Conservation (phyloP, 306 rosid species). For the Vicia sativa region DNA sequence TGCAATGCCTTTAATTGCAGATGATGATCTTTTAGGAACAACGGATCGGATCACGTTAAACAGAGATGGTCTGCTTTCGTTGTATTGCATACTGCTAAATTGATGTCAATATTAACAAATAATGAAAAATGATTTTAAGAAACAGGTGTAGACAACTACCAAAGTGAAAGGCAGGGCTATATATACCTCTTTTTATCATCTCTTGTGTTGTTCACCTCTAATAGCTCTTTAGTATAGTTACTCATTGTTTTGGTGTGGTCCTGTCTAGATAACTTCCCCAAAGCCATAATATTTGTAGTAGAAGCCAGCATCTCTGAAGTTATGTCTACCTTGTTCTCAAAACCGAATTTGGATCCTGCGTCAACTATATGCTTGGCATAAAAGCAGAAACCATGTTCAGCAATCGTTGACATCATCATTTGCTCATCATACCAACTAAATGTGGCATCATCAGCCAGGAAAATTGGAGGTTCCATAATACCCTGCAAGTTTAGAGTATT, state of each 20-base stretch:
- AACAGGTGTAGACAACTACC: not conserved
- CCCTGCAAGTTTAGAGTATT: slow-evolving; percentile 56
- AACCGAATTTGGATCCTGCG: slow-evolving; percentile 53
- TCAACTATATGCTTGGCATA: slow-evolving; percentile 58
- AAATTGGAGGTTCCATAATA: slow-evolving; percentile 53
- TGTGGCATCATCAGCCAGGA: slow-evolving; percentile 55
- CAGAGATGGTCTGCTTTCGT: slow-evolving; percentile 52
- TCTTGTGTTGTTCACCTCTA: slow-evolving; percentile 42
- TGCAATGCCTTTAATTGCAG: slow-evolving; percentile 53
- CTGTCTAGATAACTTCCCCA: slow-evolving; percentile 62
- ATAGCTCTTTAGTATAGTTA: slow-evolving; percentile 36
- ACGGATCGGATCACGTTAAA: slow-evolving; percentile 50
- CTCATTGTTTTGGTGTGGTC: slow-evolving; percentile 32
- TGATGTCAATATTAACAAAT: slow-evolving; percentile 16
- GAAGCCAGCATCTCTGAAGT: slow-evolving; percentile 69
- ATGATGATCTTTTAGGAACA: slow-evolving; percentile 58
- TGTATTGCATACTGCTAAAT: slow-evolving; percentile 42
- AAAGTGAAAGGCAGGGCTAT: slow-evolving; percentile 19
- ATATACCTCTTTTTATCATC: slow-evolving; percentile 50
- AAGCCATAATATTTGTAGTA: slow-evolving; percentile 51
- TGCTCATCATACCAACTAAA: slow-evolving; percentile 60
- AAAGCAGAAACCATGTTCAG: slow-evolving; percentile 79
- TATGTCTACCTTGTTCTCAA: slow-evolving; percentile 49
- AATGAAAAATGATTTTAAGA: not conserved
- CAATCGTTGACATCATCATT: slow-evolving; percentile 68